Base-by-base conservation (phyloP, 768 basidiomycete species). In the Rhodotorula babjevae region DNA sequence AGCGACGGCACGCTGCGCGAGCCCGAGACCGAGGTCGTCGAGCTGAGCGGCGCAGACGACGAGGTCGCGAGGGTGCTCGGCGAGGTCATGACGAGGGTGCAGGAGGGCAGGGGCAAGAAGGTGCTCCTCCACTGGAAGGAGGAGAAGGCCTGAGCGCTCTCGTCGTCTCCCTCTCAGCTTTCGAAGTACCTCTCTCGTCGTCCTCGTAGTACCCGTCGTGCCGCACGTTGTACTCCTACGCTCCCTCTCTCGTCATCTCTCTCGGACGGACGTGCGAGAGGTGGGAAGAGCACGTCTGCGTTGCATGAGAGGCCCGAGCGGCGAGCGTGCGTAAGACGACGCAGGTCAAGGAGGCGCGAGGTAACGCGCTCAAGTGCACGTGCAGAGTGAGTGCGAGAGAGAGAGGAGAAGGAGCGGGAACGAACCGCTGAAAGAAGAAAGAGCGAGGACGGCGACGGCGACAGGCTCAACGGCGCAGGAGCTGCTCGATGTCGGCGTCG, bases 1-100 rank as follows among this genome's bases (percentile, higher is more conserved):
- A 70, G 61, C n/a, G 15, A 62, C 18, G 64, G 63, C 47, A 69
- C 92, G 90, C 84, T 92, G 27, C 82, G 84, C 72, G 87, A 85
- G 65, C 88, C 91, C 5, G 85, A 85, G 70, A 87, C 91, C 75
- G 87, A 91, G 77, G 85, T 91, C 63, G 78, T 92, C 50, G 82
- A 83, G 9, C 84, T 93, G n/a, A 79, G 71, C 31, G 81, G 82
- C 5, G 81, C 78, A n/a, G 85, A 86, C 61, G 79, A 78, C 16
- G 72, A 79, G 31, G 80, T 76, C 33, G 79, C 77, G 21, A 64
- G 76, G 44, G 79, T 72, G 47, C 77, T 87, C 58, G 70, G 77
- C 47, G 75, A 79, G n/a, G 77, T 80, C 1, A 78, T 86, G 64
- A 73, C 75, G 27, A 81, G 74, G 63, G 74, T 84, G 68, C 69